These are phyloP conservation scores for Fusarium azukiicola DNA, from an alignment of 2,329 filamentous ascomycete genomes.

Conservation along the genomic window DNA sequence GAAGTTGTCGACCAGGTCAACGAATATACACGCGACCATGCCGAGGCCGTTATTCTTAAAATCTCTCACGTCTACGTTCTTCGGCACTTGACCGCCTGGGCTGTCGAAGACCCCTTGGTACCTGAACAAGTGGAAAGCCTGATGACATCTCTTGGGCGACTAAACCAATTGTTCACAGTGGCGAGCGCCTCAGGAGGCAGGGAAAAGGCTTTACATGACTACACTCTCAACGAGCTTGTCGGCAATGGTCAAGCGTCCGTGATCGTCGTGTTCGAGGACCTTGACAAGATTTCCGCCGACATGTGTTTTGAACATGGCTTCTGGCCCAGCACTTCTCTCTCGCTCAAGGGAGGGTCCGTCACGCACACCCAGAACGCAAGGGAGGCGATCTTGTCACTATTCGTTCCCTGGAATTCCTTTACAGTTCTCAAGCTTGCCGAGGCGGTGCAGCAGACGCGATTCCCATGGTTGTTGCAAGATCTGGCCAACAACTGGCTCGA, in stretches of 20 bases:
- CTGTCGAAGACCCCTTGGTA: neutral
- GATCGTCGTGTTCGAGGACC: neutral
- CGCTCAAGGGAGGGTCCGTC: neutral
- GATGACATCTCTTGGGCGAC: neutral
- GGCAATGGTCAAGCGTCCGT: neutral
- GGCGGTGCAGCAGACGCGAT: neutral
- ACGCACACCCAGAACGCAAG: neutral
- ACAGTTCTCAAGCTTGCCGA: neutral
- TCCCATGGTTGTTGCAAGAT: neutral
- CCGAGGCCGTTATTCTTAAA: neutral
- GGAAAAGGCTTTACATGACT: neutral
- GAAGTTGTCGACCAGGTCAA: neutral
- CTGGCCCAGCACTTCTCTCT: constrained; percentile 1
- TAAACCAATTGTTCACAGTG: neutral
- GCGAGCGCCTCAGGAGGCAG: neutral
- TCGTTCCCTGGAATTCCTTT: neutral
- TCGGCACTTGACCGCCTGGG: neutral
- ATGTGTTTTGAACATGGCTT: neutral
- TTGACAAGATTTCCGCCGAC: neutral
- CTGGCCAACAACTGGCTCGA: neutral
- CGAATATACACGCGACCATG: neutral
- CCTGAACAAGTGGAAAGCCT: neutral
- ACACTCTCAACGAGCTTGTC: neutral
- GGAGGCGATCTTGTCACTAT: neutral
- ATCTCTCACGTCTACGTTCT: neutral